Evolutionary conservation across 148 eudicot species (phyloP).

Genomic region (Polygonum aviculare): DNA sequence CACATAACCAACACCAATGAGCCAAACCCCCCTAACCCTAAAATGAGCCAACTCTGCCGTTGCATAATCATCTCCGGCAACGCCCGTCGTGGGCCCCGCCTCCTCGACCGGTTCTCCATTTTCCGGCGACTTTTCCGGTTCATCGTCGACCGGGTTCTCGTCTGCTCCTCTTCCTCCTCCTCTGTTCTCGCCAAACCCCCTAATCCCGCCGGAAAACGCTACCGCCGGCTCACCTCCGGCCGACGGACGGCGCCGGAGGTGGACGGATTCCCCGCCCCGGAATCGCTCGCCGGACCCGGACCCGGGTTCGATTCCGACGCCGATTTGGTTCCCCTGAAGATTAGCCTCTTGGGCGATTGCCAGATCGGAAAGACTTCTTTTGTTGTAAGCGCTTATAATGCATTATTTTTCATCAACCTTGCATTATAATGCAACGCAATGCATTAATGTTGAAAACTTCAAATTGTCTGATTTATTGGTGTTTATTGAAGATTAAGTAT

Average conservation of each 20-base stretch:
- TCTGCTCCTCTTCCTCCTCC: conserved; percentile 30
- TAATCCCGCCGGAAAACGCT: conserved; percentile 21
- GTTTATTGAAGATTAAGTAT: conserved; percentile 52
- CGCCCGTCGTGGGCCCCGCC: conserved; percentile 4
- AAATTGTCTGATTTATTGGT: no score
- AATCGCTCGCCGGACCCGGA: conserved; percentile 6
- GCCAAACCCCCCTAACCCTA: no score
- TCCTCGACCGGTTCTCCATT: conserved; percentile 24
- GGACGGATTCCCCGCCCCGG: conserved; percentile 3
- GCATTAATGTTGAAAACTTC: no score
- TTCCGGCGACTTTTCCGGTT: conserved; percentile 42
- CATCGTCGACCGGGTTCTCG: conserved; percentile 46
- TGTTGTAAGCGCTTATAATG: conserved; percentile 36
- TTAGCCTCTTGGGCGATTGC: conserved; percentile 65
- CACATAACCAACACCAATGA: no score
- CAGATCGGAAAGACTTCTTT: conserved; percentile 77
- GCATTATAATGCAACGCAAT: no score
- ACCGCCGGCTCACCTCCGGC: conserved; percentile 12
- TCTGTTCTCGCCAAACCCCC: conserved; percentile 10
- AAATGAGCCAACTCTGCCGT: conserved; percentile 31
- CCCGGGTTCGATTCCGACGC: conserved; percentile 58
- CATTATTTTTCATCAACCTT: no score
- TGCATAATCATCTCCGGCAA: conserved; percentile 19
- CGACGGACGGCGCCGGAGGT: conserved; percentile 10
- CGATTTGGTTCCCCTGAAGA: conserved; percentile 68